Evolutionary conservation across 768 basidiomycete species (phyloP).

Genomic region (Mycena vitilis): DNA sequence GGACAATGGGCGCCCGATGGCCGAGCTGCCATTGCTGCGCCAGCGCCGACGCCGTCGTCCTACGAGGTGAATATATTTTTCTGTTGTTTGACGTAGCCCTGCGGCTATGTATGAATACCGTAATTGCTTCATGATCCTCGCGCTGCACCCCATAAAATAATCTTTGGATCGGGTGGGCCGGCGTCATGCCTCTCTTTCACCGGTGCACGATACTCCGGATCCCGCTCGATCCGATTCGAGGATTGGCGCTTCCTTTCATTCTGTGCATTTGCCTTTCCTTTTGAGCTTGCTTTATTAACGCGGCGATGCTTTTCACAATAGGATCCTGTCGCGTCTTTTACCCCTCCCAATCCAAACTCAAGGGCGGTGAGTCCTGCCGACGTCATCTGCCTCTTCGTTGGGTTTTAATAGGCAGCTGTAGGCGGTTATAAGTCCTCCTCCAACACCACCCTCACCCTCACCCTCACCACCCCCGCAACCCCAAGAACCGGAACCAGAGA

Average conservation of each 20-base stretch:
- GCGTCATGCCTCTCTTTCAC: constrained; percentile 30
- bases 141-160: constrained; percentile 18
- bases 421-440: constrained; percentile 18
- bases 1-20: constrained; percentile 22
- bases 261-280: constrained; percentile 25
- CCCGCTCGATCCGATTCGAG: constrained; percentile 25
- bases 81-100: not conserved
- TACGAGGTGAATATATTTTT: constrained; percentile 31
- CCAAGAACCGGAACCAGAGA: not conserved
- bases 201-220: constrained; percentile 30
- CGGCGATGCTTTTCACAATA: constrained; percentile 29
- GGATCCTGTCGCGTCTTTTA: constrained; percentile 33
- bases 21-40: constrained; percentile 2
- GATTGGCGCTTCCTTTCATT: constrained; percentile 34
- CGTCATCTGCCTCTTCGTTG: constrained; percentile 29
- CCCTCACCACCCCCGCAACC: not conserved
- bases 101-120: constrained; percentile 32
- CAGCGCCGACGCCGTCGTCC: not conserved
- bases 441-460: constrained; percentile 20
- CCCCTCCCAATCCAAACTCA: constrained; percentile 24
- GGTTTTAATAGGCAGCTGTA: constrained; percentile 27
- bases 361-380: constrained; percentile 29
- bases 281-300: constrained; percentile 33
- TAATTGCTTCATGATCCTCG: constrained; percentile 34
- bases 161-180: constrained; percentile 19